phyloP scores from a whole-genome alignment of 495 filamentous ascomycete species.

The Aspergillus sclerotiicarbonarius region DNA sequence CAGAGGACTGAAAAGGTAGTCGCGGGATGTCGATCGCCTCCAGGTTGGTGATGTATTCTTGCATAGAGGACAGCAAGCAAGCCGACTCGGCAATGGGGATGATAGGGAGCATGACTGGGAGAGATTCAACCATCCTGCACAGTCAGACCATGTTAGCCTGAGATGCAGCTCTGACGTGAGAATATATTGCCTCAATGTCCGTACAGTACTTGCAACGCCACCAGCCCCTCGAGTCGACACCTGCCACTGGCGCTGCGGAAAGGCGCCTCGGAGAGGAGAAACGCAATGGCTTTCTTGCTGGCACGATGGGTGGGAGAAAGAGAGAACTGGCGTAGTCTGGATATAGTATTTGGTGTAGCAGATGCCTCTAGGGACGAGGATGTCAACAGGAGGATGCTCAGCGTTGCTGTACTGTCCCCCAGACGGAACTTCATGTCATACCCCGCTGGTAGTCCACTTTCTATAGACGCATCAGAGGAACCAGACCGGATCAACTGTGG shows the following conservation, averaged over 20 bases:
- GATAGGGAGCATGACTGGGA: constrained; percentile 20
- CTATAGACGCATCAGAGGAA: not conserved
- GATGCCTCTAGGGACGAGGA: constrained; percentile 37
- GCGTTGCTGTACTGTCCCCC: constrained; percentile 6
- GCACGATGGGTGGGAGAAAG: constrained; percentile 32
- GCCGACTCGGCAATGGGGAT: constrained; percentile 34
- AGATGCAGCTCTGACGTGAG: not conserved
- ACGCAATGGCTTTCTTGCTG: constrained; percentile 46
- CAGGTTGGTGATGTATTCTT: constrained; percentile 26
- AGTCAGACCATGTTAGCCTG: not conserved
- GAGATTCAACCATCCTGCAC: constrained; percentile 21
- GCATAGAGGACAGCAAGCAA: constrained; percentile 25
- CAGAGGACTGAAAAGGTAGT: not conserved
- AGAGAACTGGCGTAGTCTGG: constrained; percentile 50
- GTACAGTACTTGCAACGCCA: constrained; percentile 35
- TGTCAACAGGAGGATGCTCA: constrained; percentile 55
- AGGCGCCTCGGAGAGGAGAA: constrained; percentile 44
- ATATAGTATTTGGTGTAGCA: constrained; percentile 22
- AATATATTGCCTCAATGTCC: not conserved
- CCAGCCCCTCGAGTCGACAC: constrained; percentile 22
- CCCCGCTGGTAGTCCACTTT: constrained; percentile 1
- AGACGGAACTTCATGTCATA: constrained; percentile 20
- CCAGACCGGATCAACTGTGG: not conserved
- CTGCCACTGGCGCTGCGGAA: constrained; percentile 16
- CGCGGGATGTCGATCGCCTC: constrained; percentile 18